A percentile compares a stretch with the other conserved stretches of the same genome.
phyloP scores from a whole-genome alignment of 2,329 filamentous ascomycete species.

The Clonostachys byssicola region DNA sequence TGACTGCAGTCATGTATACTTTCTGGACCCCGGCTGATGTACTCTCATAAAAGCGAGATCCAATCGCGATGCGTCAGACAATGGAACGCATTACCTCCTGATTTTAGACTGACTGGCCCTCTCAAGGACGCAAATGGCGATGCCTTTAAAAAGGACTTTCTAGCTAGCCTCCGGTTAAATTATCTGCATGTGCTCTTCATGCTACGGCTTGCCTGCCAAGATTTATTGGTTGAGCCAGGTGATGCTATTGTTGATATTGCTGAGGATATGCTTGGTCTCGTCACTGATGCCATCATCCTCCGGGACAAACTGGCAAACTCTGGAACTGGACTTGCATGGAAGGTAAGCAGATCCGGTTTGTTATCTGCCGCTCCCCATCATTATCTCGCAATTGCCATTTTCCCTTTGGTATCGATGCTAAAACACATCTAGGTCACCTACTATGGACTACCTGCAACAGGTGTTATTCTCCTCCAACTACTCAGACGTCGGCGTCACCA shows the following conservation, averaged over 20 bases:
- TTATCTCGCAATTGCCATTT: background rate
- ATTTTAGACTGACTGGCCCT: background rate
- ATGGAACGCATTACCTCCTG: background rate
- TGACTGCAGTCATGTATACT: too few species aligned
- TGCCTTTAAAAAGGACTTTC: background rate
- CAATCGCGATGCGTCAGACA: background rate
- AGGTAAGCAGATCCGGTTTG: too few species aligned
- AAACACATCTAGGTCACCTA: conserved; percentile 6
- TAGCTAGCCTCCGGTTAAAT: background rate
- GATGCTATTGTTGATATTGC: background rate
- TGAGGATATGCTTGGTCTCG: background rate
- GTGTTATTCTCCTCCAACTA: conserved; percentile 9
- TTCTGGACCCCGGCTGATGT: too few species aligned
- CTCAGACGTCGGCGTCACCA: too few species aligned
- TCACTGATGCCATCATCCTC: background rate
- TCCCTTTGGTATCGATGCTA: background rate
- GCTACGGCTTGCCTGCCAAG: background rate
- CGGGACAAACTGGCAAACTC: background rate
- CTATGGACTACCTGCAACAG: conserved; percentile 9
- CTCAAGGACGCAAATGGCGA: background rate
- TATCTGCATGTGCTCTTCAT: background rate
- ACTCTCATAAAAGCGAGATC: background rate
- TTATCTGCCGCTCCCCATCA: too few species aligned
- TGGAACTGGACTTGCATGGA: background rate
- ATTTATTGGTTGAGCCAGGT: background rate